phyloP scores from a whole-genome alignment of 306 rosid species.

The Pyrus pyrifolia region DNA sequence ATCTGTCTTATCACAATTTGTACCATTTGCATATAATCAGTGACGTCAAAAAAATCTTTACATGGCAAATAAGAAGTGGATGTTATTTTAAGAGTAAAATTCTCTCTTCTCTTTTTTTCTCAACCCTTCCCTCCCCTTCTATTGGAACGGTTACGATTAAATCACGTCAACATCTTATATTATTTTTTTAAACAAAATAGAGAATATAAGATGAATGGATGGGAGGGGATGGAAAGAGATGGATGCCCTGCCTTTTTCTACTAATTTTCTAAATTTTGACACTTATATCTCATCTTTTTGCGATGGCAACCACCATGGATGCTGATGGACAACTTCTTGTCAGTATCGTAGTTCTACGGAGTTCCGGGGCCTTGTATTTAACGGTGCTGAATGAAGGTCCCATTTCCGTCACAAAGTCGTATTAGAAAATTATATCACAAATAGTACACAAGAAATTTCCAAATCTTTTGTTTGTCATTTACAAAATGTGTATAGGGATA shows the following conservation, averaged over 20 bases:
- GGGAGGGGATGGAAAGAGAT: background rate
- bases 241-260: background rate
- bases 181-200: too few relatives aligned
- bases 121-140: too few relatives aligned
- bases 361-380: background rate
- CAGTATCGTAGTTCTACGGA: background rate
- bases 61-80: too few relatives aligned
- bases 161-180: too few relatives aligned
- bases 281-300: background rate
- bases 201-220: too few relatives aligned
- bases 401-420: background rate
- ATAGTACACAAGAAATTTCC: background rate
- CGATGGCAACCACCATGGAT: background rate
- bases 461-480: background rate
- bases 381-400: background rate
- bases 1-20: too few relatives aligned
- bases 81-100: too few relatives aligned
- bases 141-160: too few relatives aligned
- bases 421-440: background rate
- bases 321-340: background rate
- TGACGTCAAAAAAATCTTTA: too few relatives aligned
- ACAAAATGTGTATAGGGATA: too few relatives aligned
- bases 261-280: background rate
- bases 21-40: too few relatives aligned
- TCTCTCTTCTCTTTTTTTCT: too few relatives aligned